Base-by-base conservation (phyloP, 345 rosid genomes). In the Citrus cavaleriei region DNA sequence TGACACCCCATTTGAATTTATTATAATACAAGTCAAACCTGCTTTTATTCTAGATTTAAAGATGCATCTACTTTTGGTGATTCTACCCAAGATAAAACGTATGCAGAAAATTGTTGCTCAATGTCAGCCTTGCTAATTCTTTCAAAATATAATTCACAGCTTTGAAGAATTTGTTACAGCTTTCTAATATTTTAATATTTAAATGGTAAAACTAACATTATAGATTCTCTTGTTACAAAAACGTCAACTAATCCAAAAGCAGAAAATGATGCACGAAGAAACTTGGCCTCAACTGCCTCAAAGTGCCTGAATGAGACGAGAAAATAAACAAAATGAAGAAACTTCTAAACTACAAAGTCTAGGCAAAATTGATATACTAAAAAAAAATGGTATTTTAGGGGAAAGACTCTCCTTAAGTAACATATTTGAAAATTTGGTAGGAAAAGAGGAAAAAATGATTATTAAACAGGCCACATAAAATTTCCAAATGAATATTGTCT, bases 191-290 rank as follows among this genome's bases (percentile, higher is more conserved):
- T 25, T 32, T 3, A 68, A 40, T 4, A 16, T 40, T 24, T 24
- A 61, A 21, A 38, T 8, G 1, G 32, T 49, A 65, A 62, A 46
- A 51, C 24, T 28, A 42, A 30, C 2, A 62, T 58, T 27, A 74
- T 18, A 49, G 34, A 18, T 49, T 22, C 69, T 49, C 35, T 12
- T 32, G 21, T 42, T 42, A 42, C 51, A 12, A 42, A 42, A 42
- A 42, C 16, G 16, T 42, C 51, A 42, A 42, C 51, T 3, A 12
- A 42, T 42, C 51, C 16, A 2, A 94, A 96, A 24, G 98, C 87
- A 63, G 98, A 94, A 82, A 88, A 93, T 0, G 98, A 96, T 60
- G 99, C 98, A n/a, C 97, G 91, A 46, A 96, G 97, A 78, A 94
- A 92, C 80, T 97, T 90, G 2, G 99, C 98, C 85, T 96, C 98